Conservation (phyloP, 495 filamentous ascomycete species). For the Penicillium goetzii region DNA sequence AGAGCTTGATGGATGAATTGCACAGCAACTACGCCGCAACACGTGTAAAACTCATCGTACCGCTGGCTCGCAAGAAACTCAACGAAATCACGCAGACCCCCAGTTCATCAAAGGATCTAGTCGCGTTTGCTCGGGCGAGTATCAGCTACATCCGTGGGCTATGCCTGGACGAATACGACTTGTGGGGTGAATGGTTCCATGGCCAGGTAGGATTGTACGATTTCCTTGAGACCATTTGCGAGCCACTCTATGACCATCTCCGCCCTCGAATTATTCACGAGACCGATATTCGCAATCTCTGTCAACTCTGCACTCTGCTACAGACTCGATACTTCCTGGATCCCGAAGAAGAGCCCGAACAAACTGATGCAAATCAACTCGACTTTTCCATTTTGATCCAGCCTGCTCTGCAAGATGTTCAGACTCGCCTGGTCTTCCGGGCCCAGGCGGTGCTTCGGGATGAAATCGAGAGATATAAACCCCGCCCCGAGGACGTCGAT, state of each 20-base stretch:
- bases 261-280: constrained; percentile 72
- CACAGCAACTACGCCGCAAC: constrained; percentile 67
- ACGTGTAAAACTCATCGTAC: constrained; percentile 60
- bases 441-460: constrained; percentile 67
- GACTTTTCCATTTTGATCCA: constrained; percentile 71
- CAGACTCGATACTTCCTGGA: constrained; percentile 82
- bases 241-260: constrained; percentile 75
- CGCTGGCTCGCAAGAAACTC: constrained; percentile 65
- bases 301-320: constrained; percentile 77
- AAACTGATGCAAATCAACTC: constrained; percentile 55
- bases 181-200: constrained; percentile 78
- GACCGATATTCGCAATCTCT: constrained; percentile 72
- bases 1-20: constrained; percentile 66
- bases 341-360: constrained; percentile 69
- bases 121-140: constrained; percentile 68
- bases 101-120: constrained; percentile 68
- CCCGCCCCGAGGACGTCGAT: constrained; percentile 70
- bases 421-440: constrained; percentile 74
- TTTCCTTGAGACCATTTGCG: constrained; percentile 72
- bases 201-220: constrained; percentile 69
- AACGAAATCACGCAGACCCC: constrained; percentile 65
- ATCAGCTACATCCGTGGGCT: constrained; percentile 72
- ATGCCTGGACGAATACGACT: constrained; percentile 73
- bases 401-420: constrained; percentile 71
- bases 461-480: constrained; percentile 71